Evolutionary conservation across 208 protist species (phyloP), one percentile per base, ranked within the genome.

Genomic region (Crithidia expoeki): DNA sequence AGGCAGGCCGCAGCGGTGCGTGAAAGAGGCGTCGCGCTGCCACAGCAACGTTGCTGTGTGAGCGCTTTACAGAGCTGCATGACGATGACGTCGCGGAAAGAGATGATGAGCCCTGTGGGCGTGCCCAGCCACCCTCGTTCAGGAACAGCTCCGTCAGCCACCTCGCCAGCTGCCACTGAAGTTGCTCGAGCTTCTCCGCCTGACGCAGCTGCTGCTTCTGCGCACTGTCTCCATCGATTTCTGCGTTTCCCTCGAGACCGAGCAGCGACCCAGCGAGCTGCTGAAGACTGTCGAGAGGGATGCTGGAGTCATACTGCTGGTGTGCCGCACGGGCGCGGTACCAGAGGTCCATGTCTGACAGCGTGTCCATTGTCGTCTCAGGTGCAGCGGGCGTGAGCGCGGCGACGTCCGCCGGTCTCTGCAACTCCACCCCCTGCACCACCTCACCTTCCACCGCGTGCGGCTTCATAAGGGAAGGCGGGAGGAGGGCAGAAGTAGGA

Each of bases 101-200:
- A 2, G 57, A 34, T 2, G 46, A 44, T 2, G 63, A 28, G 9
- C 12, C 17, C 0, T 33, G 47, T 28, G 62, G 52, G 19, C 68
- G 61, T 10, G 82, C 76, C 90, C 90, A 95, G 67, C 73, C 79
- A 2, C 73, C 68, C 64, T 95, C 87, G 60, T 95, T 95, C 28
- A 90, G 69, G 32, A 93, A 81, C 7, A 85, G 79, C 69, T 92
- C 85, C 23, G 85, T 79, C 33, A 86, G 57, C 81, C 85, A 92
- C 40, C 84, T 76, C 2, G 84, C 79, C 44, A 83, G 70, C 42
- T 80, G 85, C 75, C 79, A 86, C 51, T 79, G 79, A 32, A 82
- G 79, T 55, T 77, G 65, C 21, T n/a, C 28, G 32, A 30, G 25
- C 57, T 72, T 67, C 27, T 49, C 60, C 28, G 17, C 40, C n/a